phyloP scores from a whole-genome alignment of 345 rosid genomes.

The Hibiscus trionum region DNA sequence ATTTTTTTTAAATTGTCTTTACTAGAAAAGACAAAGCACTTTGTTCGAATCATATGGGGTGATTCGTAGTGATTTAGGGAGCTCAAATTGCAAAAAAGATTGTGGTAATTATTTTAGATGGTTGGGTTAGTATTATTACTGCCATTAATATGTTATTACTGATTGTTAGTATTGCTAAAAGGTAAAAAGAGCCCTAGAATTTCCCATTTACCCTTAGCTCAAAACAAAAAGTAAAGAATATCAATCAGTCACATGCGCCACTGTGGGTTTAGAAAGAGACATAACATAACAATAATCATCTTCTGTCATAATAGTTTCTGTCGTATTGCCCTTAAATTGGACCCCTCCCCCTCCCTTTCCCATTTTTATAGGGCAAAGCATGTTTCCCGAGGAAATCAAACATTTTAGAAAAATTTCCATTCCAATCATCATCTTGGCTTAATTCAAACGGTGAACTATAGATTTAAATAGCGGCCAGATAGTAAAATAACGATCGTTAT shows the following conservation, averaged over 20 bases:
- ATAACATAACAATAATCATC: constrained; percentile 18
- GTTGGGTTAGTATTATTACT: constrained; percentile 1
- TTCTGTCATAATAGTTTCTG: constrained; percentile 15
- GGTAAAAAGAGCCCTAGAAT: background rate
- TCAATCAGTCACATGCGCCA: constrained; percentile 15
- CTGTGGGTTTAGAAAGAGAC: constrained; percentile 18
- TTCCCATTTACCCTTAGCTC: constrained; percentile 12
- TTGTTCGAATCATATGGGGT: background rate
- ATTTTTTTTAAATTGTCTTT: background rate
- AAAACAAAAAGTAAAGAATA: constrained; percentile 14
- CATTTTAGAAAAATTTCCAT: background rate
- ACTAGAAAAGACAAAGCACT: background rate
- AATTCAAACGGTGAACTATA: no score
- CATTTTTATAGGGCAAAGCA: constrained; percentile 15
- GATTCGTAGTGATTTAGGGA: background rate
- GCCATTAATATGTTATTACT: background rate
- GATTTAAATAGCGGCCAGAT: no score
- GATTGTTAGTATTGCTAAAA: background rate
- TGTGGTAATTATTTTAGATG: background rate
- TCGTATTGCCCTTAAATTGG: constrained; percentile 17
- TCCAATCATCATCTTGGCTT: no score
- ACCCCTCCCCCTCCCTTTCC: constrained; percentile 11
- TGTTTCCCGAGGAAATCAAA: background rate
- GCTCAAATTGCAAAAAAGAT: constrained; percentile 14
- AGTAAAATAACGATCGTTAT: no score